Percentiles rank a stretch among this genome's conserved stretches.
These are phyloP conservation scores for Penicillium sp. DNA, from an alignment of 2,329 filamentous ascomycete species.

Conservation along the genomic window DNA sequence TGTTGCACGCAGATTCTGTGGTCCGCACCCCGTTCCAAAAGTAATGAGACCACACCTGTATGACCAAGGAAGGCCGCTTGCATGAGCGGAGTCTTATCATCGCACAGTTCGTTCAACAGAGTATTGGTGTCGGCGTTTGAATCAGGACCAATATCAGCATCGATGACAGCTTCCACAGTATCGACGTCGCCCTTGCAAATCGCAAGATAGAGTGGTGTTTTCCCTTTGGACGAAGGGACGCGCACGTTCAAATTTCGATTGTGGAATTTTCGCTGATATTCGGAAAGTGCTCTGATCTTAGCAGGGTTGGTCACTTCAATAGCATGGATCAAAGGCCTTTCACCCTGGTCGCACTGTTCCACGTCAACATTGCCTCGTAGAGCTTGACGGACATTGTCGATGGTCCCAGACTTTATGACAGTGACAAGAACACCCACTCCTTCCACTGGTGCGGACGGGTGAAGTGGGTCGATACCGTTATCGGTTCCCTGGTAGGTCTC, in stretches of 20 bases:
- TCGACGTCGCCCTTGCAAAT: background rate
- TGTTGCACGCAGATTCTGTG: background rate
- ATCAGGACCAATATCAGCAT: background rate
- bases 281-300: background rate
- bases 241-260: background rate
- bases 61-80: background rate
- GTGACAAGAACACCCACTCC: background rate
- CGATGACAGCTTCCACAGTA: background rate
- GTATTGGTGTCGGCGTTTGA: background rate
- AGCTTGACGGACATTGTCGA: background rate
- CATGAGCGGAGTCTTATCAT: background rate
- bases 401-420: background rate
- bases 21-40: background rate
- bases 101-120: background rate
- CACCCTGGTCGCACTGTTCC: background rate
- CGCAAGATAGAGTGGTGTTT: slow-evolving; percentile 2
- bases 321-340: background rate
- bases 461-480: background rate
- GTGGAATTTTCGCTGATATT: background rate
- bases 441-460: background rate
- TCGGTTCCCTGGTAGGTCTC: no score
- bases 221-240: background rate
- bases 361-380: background rate
- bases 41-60: background rate
- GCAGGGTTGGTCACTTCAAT: background rate